phyloP scores from a whole-genome alignment of 352 stramenopile genomes.

The Phytophthora uliginosa region DNA sequence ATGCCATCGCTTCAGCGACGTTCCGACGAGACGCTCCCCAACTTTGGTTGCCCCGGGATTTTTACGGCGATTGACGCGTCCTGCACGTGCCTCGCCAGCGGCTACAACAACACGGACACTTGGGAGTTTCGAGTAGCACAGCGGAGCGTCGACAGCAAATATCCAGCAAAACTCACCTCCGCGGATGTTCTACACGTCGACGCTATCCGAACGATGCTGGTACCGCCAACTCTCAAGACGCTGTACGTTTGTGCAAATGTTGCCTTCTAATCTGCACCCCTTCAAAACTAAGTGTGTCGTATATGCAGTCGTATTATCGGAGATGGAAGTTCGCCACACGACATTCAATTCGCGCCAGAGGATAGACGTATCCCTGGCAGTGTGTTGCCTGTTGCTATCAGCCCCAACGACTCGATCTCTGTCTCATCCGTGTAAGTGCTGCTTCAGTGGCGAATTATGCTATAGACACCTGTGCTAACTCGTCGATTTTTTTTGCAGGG shows the following conservation, averaged over 20 bases:
- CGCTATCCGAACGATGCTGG: conserved; percentile 37
- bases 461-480: not conserved
- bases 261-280: not conserved
- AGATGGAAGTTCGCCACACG: conserved; percentile 26
- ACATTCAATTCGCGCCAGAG: conserved; percentile 37
- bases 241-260: conserved; percentile 26
- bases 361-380: conserved; percentile 35
- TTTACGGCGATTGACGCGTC: conserved; percentile 43
- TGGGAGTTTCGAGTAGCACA: conserved; percentile 40
- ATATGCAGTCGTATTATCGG: conserved; percentile 36
- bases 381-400: conserved; percentile 33
- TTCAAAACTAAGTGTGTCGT: not conserved
- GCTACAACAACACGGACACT: conserved; percentile 25
- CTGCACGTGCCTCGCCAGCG: conserved; percentile 32
- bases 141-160: conserved; percentile 19
- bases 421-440: conserved; percentile 41
- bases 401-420: conserved; percentile 11
- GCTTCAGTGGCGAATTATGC: not conserved
- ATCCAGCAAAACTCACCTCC: conserved; percentile 17
- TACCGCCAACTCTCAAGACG: conserved; percentile 35
- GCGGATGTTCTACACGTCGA: conserved; percentile 36
- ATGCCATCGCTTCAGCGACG: conserved; percentile 40
- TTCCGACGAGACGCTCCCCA: conserved; percentile 19
- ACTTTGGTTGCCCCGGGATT: conserved; percentile 42
- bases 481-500: conserved; percentile 10